Evolutionary conservation across 2,329 filamentous ascomycete species (phyloP).

Genomic region (Fusarium sambucinum): DNA sequence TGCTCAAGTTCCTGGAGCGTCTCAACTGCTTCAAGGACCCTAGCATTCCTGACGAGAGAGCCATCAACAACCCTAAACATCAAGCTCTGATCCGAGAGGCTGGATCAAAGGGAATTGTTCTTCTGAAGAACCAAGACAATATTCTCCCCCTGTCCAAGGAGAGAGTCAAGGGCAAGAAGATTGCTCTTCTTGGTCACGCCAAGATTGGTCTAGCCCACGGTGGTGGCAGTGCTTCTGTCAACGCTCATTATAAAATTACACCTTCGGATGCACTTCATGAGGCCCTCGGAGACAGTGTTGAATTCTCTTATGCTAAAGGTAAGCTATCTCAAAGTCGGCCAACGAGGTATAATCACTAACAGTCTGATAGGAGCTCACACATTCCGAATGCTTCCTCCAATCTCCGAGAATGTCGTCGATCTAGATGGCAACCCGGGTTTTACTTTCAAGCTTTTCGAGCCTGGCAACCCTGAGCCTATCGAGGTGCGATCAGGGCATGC

Average conservation of each 20-base stretch:
- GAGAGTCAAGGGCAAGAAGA: conserved; percentile 50
- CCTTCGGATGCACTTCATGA: conserved; percentile 52
- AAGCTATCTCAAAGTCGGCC: background rate
- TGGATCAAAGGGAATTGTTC: conserved; percentile 67
- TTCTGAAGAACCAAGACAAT: conserved; percentile 71
- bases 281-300: conserved; percentile 44
- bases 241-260: conserved; percentile 53
- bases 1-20: conserved; percentile 48
- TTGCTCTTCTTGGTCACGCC: conserved; percentile 52
- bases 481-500: conserved; percentile 44
- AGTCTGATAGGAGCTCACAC: conserved; percentile 44
- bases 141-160: conserved; percentile 66
- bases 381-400: conserved; percentile 43
- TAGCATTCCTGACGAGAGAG: conserved; percentile 46
- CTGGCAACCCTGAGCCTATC: conserved; percentile 43
- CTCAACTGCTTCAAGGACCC: conserved; percentile 50
- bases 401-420: conserved; percentile 48
- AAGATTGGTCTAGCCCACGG: conserved; percentile 53
- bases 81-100: conserved; percentile 49
- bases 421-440: conserved; percentile 52
- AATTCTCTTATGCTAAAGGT: conserved; percentile 50
- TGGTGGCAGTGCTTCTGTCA: conserved; percentile 54
- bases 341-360: background rate
- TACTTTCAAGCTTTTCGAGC: conserved; percentile 49
- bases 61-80: conserved; percentile 52